Evolutionary conservation across 2,329 filamentous ascomycete species (phyloP), one percentile per base, ranked within the genome.

Genomic region (Aureobasidium sp.): DNA sequence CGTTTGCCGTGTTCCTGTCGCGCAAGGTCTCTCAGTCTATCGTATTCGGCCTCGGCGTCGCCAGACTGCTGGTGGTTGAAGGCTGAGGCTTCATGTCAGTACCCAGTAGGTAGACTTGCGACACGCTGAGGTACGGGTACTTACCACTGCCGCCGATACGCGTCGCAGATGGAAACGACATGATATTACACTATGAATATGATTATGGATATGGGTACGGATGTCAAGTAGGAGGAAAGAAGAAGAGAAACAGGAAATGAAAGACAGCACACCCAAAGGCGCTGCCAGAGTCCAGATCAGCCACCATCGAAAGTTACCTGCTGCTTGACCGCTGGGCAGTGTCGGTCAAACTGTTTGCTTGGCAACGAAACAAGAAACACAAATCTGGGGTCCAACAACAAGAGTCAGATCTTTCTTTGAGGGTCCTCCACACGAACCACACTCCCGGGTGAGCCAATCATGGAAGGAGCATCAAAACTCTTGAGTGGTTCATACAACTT

Each of bases 21-120:
- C 20, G 93, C 94, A 20, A 92, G 82, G 68, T 88, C 87, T 70
- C 94, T 90, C 48, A 97, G 83, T 60, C 90, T 89, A 73, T 97
- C 92, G 76, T 97, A 97, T 78, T 97, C 92, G 68, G 82, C 85
- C 79, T 97, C 92, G 61, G 85, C 81, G 63, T 87, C 82, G 68
- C 79, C 78, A 71, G 84, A 84, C 67, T 86, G 81, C 63, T 81
- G 82, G 73, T 91, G 87, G 75, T 87, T 90, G 79, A 93, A 90
- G 75, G 88, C 90, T 92, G 72, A 47, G 46, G 59, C 56, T 50
- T 41, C 59, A 37, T 41, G 62, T 66, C 65, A 63, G 63, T 17
- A 44, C 43, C 53, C 20, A 34, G 48, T 36, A 24, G 39, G 53
- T 36, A 29, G 39, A 10, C 46, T 27, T 17, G 29, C 37, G 24